Percentiles rank a stretch among this genome's conserved stretches.
Conservation (phyloP, 306 rosid species). For the Corylus avellana region DNA sequence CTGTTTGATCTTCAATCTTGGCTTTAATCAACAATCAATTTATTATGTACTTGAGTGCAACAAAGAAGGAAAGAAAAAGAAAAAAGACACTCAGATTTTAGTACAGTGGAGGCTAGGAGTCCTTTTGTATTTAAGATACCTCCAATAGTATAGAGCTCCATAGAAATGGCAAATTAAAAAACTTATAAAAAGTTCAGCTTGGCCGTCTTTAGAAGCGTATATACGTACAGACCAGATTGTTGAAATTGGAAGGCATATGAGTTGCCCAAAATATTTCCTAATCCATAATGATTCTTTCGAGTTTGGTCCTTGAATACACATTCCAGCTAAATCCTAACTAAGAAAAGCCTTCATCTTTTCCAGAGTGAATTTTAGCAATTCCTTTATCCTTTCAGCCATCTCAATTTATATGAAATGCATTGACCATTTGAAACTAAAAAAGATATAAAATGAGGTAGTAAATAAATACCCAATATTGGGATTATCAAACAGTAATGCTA, state of each 20-base stretch:
- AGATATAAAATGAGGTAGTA: conserved; percentile 4
- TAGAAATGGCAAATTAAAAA: neutral
- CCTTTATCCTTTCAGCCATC: neutral
- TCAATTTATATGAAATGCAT: neutral
- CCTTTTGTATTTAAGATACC: neutral
- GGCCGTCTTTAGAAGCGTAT: neutral
- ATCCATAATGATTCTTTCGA: neutral
- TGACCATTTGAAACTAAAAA: conserved; percentile 6
- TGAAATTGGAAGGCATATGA: neutral
- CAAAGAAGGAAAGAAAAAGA: neutral
- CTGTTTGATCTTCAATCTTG: neutral
- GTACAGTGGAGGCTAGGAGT: neutral
- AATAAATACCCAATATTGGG: conserved; percentile 75
- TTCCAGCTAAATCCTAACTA: neutral
- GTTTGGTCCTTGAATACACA: neutral
- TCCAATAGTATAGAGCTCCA: neutral
- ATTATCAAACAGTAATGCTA: conserved; percentile 81
- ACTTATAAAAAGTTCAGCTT: neutral
- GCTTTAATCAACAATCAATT: neutral
- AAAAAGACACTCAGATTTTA: neutral
- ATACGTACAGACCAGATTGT: neutral
- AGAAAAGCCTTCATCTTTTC: neutral
- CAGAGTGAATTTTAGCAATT: neutral
- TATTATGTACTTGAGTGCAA: neutral
- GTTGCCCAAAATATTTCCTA: neutral